phyloP scores from a whole-genome alignment of 2,329 filamentous ascomycete genomes.

The Neofusicoccum sp. region DNA sequence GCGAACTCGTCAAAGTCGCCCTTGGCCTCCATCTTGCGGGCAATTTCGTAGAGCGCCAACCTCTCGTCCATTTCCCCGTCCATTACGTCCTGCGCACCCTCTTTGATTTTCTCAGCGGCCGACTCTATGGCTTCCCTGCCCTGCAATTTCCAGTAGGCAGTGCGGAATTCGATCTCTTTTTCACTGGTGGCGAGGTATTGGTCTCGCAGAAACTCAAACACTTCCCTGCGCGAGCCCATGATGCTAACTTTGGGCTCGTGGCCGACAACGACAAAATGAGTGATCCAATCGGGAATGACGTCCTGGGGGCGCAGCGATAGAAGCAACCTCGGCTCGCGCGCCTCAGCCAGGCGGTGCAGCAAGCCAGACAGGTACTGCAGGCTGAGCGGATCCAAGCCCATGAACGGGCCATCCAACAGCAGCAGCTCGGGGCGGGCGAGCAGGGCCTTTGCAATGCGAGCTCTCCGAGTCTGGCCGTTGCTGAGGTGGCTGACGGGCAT shows the following conservation, averaged over 20 bases:
- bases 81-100: slow-evolving; percentile 30
- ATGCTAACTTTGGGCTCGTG: slow-evolving; percentile 63
- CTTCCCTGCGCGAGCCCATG: slow-evolving; percentile 63
- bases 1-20: neutral
- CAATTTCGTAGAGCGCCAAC: slow-evolving; percentile 14
- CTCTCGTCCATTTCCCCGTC: slow-evolving; percentile 31
- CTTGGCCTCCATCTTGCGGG: slow-evolving; percentile 1
- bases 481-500: slow-evolving; percentile 88
- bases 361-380: slow-evolving; percentile 69
- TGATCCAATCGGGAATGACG: slow-evolving; percentile 84
- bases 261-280: slow-evolving; percentile 72
- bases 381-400: slow-evolving; percentile 89
- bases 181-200: slow-evolving; percentile 24
- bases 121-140: neutral
- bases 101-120: slow-evolving; percentile 27
- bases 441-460: slow-evolving; percentile 83
- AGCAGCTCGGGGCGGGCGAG: slow-evolving; percentile 76
- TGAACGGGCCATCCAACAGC: slow-evolving; percentile 90
- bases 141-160: neutral
- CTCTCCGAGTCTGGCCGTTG: slow-evolving; percentile 86
- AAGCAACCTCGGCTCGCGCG: slow-evolving; percentile 68
- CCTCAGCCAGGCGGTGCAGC: slow-evolving; percentile 65
- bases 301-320: slow-evolving; percentile 83
- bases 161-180: neutral
- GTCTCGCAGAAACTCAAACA: slow-evolving; percentile 50